These are phyloP conservation scores for Panus rudis DNA, from an alignment of 768 basidiomycete genomes.

Conservation along the genomic window DNA sequence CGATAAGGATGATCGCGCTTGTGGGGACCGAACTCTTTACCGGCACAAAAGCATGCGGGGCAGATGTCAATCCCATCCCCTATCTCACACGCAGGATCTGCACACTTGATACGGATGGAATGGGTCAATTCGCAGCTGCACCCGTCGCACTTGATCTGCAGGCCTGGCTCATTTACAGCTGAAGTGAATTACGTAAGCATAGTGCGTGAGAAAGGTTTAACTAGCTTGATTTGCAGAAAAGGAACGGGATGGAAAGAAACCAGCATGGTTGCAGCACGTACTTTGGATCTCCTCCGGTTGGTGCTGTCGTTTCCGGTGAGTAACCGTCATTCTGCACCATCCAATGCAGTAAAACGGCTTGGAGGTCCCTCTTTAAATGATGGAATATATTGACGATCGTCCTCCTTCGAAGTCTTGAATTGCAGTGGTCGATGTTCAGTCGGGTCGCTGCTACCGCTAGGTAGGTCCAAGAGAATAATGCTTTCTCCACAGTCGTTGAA, in stretches of 20 bases:
- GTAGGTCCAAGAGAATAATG: no score
- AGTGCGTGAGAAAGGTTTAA: constrained; percentile 21
- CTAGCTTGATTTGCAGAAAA: constrained; percentile 8
- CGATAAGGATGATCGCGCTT: constrained; percentile 85
- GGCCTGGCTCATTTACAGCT: constrained; percentile 78
- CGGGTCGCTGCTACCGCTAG: no score
- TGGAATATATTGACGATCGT: no score
- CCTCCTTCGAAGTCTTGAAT: no score
- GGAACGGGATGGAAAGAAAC: constrained; percentile 7
- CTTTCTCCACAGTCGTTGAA: no score
- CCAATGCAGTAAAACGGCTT: no score
- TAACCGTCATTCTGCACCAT: constrained; percentile 24
- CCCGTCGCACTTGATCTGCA: constrained; percentile 77
- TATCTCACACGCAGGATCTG: constrained; percentile 67
- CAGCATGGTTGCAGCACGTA: constrained; percentile 12
- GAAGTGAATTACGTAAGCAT: constrained; percentile 18
- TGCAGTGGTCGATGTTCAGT: no score
- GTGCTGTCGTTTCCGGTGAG: constrained; percentile 25
- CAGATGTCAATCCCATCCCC: constrained; percentile 89
- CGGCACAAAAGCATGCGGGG: constrained; percentile 85
- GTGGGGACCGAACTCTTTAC: constrained; percentile 83
- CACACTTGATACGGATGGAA: constrained; percentile 95
- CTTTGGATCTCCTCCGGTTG: constrained; percentile 28
- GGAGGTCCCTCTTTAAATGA: no score
- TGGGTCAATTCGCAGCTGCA: constrained; percentile 89